phyloP scores from a whole-genome alignment of 345 rosid species.

The Eucalyptus cladocalyx region DNA sequence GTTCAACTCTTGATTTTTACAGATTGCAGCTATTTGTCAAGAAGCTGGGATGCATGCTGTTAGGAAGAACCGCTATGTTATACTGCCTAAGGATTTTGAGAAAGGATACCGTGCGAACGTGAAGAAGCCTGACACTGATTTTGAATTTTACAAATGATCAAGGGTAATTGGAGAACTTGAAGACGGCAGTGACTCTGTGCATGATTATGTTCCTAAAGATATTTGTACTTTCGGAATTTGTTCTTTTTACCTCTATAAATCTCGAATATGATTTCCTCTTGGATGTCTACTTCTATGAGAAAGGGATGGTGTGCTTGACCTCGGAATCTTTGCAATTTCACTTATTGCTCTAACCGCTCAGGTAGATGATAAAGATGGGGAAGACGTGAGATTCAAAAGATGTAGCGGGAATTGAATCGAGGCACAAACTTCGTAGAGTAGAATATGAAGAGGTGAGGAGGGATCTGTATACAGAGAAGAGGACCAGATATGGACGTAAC shows the following conservation, averaged over 20 bases:
- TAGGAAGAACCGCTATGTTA: slow-evolving; percentile 93
- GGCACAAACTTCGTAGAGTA: not conserved
- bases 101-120: slow-evolving; percentile 96
- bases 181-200: not conserved
- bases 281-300: not conserved
- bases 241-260: not conserved
- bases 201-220: not conserved
- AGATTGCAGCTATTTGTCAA: slow-evolving; percentile 97
- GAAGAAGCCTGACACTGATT: slow-evolving; percentile 98
- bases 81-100: slow-evolving; percentile 94
- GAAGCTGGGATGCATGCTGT: slow-evolving; percentile 99
- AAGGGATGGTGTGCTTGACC: not conserved
- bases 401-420: not conserved
- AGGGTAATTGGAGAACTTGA: not conserved
- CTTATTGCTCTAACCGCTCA: not conserved
- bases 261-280: not conserved
- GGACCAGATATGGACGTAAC: not conserved
- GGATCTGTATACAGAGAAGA: not conserved
- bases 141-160: slow-evolving; percentile 79
- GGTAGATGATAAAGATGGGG: not conserved
- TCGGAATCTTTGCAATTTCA: not conserved
- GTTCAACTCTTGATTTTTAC: not conserved
- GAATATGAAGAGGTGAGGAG: not conserved
- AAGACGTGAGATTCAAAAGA: not conserved
- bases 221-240: not conserved